A percentile compares a stretch with the other conserved stretches of the same genome.
phyloP scores from a whole-genome alignment of 805 yeast genomes.

The Diddensiella santjacobensis region DNA sequence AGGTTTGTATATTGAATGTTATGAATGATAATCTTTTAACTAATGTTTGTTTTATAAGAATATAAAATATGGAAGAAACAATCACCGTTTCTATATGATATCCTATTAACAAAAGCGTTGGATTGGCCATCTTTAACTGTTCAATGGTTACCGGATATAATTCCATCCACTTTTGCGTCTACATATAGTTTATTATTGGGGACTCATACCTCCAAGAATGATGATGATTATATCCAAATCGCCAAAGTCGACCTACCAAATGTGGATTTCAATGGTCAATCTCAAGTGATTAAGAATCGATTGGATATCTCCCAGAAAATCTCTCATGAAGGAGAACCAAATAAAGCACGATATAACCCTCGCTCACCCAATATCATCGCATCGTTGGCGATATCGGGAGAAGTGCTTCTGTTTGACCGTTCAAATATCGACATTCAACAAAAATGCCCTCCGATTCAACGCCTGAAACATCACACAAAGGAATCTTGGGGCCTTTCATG shows the following conservation, averaged over 20 bases:
- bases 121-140: slow-evolving; percentile 60
- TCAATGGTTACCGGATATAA: slow-evolving; percentile 56
- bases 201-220: slow-evolving; percentile 57
- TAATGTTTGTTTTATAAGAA: no score
- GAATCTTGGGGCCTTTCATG: slow-evolving; percentile 76
- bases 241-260: slow-evolving; percentile 38
- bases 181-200: slow-evolving; percentile 55
- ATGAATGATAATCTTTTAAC: no score
- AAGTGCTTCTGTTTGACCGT: slow-evolving; percentile 31
- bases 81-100: slow-evolving; percentile 54
- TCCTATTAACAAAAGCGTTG: slow-evolving; percentile 50
- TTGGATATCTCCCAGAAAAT: slow-evolving; percentile 46
- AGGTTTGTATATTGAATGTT: slow-evolving; percentile 19
- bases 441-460: slow-evolving; percentile 15
- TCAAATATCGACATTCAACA: slow-evolving; percentile 38
- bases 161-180: slow-evolving; percentile 22
- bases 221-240: slow-evolving; percentile 44
- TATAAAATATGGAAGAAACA: slow-evolving; percentile 65
- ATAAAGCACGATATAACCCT: slow-evolving; percentile 55
- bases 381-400: slow-evolving; percentile 47
- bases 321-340: slow-evolving; percentile 66
- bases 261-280: slow-evolving; percentile 9
- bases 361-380: slow-evolving; percentile 46
- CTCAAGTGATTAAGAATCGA: slow-evolving; percentile 24
- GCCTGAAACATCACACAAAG: slow-evolving; percentile 43